Base-by-base conservation (phyloP, 148 eudicot species). In the Fagopyrum tataricum region DNA sequence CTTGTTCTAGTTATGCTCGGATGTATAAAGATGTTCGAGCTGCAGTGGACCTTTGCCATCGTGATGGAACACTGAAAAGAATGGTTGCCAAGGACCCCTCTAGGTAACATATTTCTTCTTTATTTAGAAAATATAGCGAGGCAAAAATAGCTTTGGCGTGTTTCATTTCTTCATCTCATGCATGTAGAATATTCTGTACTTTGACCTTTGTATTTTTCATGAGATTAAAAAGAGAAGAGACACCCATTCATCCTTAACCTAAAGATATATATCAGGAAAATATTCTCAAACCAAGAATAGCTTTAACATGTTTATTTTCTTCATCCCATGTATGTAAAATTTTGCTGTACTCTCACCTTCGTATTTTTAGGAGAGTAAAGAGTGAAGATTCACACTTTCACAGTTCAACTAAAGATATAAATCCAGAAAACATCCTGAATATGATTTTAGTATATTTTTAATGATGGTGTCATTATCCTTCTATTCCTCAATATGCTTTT, bases 1-100 rank as follows among this genome's bases (percentile, higher is more conserved):
- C 43, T 26, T 64, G 69, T 79, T 84, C 86, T 88, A 95, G 99
- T 78, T 95, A 95, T 76, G 81, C 91, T 75, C 88, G 87, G 52
- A 88, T 95, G 88, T 95, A 90, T 78, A 88, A 84, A 81, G 99
- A 95, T 83, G 97, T 91, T 77, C 86, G 97, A 84, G 96, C 99
- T 76, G 99, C 99, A 74, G 97, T 95, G 42, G 97, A 91, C 79
- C 81, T 91, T 84, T 95, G 99, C 81, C 99, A 95, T 83, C 93
- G 93, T 80, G 99, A 95, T 74, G 99, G 99, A 74, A 95, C 99
- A 75, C 77, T 95, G 78, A 95, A 95, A 78, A 87, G 84, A 78
- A 90, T 90, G 99, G 99, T 95, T 75, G 99, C 99, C 74, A 79
- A 88, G 84, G 94, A 95, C 84, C 99, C 99, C 73, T 80, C 81